Evolutionary conservation across 805 yeast species (phyloP), one percentile per base, ranked within the genome.

Genomic region (Zygoascus ofunaensis): DNA sequence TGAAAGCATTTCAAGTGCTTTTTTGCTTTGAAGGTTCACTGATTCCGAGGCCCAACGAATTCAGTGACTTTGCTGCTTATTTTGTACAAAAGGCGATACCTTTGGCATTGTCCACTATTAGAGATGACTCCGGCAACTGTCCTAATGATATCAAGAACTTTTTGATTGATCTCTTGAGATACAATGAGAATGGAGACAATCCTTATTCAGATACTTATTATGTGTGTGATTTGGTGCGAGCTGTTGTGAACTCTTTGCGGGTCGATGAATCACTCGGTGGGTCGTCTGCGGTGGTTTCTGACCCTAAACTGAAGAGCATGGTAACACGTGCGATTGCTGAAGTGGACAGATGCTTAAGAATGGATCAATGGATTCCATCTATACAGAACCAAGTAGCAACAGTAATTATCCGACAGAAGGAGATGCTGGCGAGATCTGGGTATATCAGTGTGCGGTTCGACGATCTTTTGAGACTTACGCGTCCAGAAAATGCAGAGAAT

Each of bases 291-390:
- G 42, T 21, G 15, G 26, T 41, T 32, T 7, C 45, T 19, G 39
- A 36, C 34, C 23, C 23, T 19, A 19, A 8, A 8, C 20, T 19
- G 21, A 23, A 24, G 14, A 57, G 56, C 2, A 77, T 73, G 53
- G 57, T 76, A 2, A 52, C 59, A 3, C 73, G 71, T 14, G 77
- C 80, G 0, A 54, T 80, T 5, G 70, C 72, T 4, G 97, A 89
- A 56, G 68, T 92, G 38, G 77, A 80, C 44, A 72, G 97, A 47
- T 73, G 79, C 48, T 77, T 79, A 52, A 78, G 87, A 49, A 71
- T 92, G 64, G 97, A 90, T 56, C 79, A 75, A 36, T 87, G 94
- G 94, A 70, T 82, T 5, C 90, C 96, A 1, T 80, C 95, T 0
- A 77, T 74, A 49, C 80, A 77, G 42, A 59, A 72, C 46, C 49